Percentiles rank a stretch among this genome's conserved stretches.
Evolutionary conservation across 495 filamentous ascomycete genomes (phyloP).

Genomic region (Lasiosphaeriaceae sp.): DNA sequence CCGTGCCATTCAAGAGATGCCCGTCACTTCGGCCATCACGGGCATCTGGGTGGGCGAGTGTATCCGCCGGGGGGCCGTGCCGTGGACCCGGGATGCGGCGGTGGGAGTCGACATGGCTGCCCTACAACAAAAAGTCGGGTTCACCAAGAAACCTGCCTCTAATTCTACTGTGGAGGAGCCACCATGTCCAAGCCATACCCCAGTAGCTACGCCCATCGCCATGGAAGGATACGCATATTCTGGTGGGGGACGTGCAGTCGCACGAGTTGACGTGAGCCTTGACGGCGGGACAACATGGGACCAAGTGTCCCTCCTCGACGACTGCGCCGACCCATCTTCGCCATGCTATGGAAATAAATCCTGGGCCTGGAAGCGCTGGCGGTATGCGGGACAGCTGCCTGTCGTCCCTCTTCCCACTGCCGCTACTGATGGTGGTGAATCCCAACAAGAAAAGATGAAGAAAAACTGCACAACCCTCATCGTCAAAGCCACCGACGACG

Average conservation of each 20-base stretch:
- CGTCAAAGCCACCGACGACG: slow-evolving; percentile 56
- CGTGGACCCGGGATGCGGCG: slow-evolving; percentile 7
- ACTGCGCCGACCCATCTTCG: slow-evolving; percentile 22
- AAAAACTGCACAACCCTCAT: slow-evolving; percentile 39
- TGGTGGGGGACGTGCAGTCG: slow-evolving; percentile 52
- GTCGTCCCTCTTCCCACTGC: not conserved
- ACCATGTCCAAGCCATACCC: slow-evolving; percentile 9
- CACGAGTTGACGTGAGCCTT: slow-evolving; percentile 53
- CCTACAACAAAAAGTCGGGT: slow-evolving; percentile 15
- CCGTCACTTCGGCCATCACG: slow-evolving; percentile 53
- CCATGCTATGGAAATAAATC: slow-evolving; percentile 33
- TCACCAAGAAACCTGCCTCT: slow-evolving; percentile 3
- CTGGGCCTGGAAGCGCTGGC: slow-evolving; percentile 57
- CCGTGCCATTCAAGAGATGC: slow-evolving; percentile 57
- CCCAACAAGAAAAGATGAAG: slow-evolving; percentile 1
- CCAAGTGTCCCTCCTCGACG: slow-evolving; percentile 45
- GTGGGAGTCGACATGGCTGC: slow-evolving; percentile 13
- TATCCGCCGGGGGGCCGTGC: slow-evolving; percentile 57
- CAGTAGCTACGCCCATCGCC: slow-evolving; percentile 28
- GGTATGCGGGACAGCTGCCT: slow-evolving; percentile 29
- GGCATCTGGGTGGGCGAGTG: slow-evolving; percentile 34
- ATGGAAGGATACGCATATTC: slow-evolving; percentile 58
- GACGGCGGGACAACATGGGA: slow-evolving; percentile 54
- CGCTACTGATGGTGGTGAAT: too few species aligned
- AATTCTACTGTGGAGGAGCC: not conserved